A percentile compares a stretch with the other conserved stretches of the same genome.
These are phyloP conservation scores for Candida pini DNA, from an alignment of 805 yeast genomes.

Conservation along the genomic window DNA sequence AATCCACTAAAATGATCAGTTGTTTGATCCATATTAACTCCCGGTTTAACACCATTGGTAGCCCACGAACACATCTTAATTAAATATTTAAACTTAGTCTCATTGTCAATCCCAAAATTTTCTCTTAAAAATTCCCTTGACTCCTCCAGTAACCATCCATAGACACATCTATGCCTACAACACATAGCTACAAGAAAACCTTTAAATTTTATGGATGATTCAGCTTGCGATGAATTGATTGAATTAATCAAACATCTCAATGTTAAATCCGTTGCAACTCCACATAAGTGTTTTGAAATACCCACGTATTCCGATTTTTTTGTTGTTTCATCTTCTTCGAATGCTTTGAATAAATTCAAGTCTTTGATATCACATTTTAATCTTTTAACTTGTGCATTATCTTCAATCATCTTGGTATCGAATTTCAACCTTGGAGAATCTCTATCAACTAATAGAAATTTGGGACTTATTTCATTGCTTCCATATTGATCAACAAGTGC, in stretches of 20 bases:
- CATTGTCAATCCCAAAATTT: constrained; percentile 25
- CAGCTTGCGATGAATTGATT: constrained; percentile 4
- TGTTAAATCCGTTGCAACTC: constrained; percentile 89
- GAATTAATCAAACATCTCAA: constrained; percentile 49
- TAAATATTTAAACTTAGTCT: constrained; percentile 32
- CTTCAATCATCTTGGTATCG: constrained; percentile 62
- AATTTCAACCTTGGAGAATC: constrained; percentile 73
- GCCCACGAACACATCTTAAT: constrained; percentile 84
- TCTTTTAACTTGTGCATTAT: constrained; percentile 40
- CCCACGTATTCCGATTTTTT: constrained; percentile 35
- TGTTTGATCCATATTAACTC: constrained; percentile 32
- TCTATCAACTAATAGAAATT: constrained; percentile 65
- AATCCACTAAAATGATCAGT: constrained; percentile 43
- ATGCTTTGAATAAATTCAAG: constrained; percentile 43
- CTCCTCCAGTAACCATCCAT: constrained; percentile 45
- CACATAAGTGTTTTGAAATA: constrained; percentile 86
- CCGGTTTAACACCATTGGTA: constrained; percentile 57
- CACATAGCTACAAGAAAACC: constrained; percentile 88
- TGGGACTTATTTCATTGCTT: constrained; percentile 2
- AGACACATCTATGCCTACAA: constrained; percentile 79
- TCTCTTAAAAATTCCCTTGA: constrained; percentile 36
- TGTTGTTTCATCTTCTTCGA: constrained; percentile 22
- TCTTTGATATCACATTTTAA: constrained; percentile 79
- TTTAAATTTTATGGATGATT: constrained; percentile 17
- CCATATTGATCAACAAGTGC: constrained; percentile 14